These are phyloP conservation scores for Penicillium egyptiacum DNA, from an alignment of 495 filamentous ascomycete genomes.

Conservation along the genomic window DNA sequence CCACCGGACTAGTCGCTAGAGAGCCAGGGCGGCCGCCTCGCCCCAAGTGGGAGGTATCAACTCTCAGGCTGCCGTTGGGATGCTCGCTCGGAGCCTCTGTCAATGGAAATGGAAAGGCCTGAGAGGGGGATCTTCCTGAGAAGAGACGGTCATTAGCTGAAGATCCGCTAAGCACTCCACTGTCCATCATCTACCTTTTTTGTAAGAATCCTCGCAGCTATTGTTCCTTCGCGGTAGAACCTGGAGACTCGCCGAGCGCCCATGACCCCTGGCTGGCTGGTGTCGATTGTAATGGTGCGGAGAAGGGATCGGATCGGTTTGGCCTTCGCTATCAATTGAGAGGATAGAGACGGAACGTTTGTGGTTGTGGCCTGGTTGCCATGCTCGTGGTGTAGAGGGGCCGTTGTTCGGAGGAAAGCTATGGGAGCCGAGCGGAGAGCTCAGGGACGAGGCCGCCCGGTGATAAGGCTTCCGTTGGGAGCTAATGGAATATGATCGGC, in stretches of 20 bases:
- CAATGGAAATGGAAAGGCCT: slow-evolving; percentile 29
- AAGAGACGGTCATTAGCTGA: neutral
- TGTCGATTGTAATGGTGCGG: slow-evolving; percentile 38
- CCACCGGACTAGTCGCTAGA: slow-evolving; percentile 31
- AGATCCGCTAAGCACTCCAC: neutral
- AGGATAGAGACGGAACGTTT: slow-evolving; percentile 91
- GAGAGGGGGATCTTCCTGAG: slow-evolving; percentile 6
- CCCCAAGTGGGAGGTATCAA: slow-evolving; percentile 35
- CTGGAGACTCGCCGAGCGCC: slow-evolving; percentile 81
- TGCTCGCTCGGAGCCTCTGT: slow-evolving; percentile 33
- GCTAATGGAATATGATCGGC: slow-evolving; percentile 40
- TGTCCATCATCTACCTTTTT: slow-evolving; percentile 43
- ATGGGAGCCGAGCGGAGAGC: slow-evolving; percentile 43
- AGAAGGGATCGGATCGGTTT: slow-evolving; percentile 37
- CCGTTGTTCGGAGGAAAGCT: slow-evolving; percentile 46
- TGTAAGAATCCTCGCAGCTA: slow-evolving; percentile 39
- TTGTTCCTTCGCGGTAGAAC: slow-evolving; percentile 60
- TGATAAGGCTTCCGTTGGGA: slow-evolving; percentile 40
- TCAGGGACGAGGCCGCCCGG: slow-evolving; percentile 47
- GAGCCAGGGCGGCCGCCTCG: slow-evolving; percentile 28
- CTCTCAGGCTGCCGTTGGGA: slow-evolving; percentile 24
- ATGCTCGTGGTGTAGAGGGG: slow-evolving; percentile 41
- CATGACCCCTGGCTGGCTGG: slow-evolving; percentile 63
- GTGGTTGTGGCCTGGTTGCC: slow-evolving; percentile 52
- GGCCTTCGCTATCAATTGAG: slow-evolving; percentile 71